phyloP scores from a whole-genome alignment of 164 flowering plant species.

The Macadamia integrifolia region DNA sequence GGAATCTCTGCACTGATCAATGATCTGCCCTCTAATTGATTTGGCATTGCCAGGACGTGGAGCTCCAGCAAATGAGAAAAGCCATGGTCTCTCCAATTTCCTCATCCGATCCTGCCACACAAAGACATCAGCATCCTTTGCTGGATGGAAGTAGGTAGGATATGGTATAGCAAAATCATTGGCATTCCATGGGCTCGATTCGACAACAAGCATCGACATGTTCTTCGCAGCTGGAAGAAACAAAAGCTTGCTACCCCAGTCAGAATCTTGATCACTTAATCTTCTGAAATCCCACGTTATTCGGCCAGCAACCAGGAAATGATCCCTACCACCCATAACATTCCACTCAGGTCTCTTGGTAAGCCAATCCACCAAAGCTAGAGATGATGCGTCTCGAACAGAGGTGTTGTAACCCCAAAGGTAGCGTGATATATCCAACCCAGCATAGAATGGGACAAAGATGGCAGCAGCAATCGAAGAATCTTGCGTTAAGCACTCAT shows the following conservation, averaged over 20 bases:
- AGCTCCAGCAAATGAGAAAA: constrained; percentile 31
- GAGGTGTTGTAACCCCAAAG: constrained; percentile 85
- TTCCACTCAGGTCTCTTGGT: constrained; percentile 64
- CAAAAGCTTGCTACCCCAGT: constrained; percentile 82
- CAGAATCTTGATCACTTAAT: too few species aligned
- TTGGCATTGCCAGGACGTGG: constrained; percentile 78
- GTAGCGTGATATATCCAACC: constrained; percentile 75
- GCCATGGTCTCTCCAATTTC: too few species aligned
- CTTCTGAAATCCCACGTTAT: too few species aligned
- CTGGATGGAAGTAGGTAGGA: constrained; percentile 29
- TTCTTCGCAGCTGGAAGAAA: constrained; percentile 80
- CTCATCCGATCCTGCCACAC: constrained; percentile 38
- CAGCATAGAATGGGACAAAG: constrained; percentile 91
- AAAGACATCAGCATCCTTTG: constrained; percentile 72
- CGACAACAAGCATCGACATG: constrained; percentile 73
- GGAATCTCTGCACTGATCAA: constrained; percentile 67
- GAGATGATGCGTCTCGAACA: constrained; percentile 67
- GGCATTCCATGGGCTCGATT: constrained; percentile 42
- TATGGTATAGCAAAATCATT: constrained; percentile 88
- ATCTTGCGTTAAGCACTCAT: too few species aligned
- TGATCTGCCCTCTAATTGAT: constrained; percentile 78
- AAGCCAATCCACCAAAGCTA: constrained; percentile 38
- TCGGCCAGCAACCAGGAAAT: constrained; percentile 88
- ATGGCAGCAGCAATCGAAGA: constrained; percentile 78
- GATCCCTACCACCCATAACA: constrained; percentile 81